Conservation (phyloP, 805 yeast genomes). For the Cephaloascus albidus region DNA sequence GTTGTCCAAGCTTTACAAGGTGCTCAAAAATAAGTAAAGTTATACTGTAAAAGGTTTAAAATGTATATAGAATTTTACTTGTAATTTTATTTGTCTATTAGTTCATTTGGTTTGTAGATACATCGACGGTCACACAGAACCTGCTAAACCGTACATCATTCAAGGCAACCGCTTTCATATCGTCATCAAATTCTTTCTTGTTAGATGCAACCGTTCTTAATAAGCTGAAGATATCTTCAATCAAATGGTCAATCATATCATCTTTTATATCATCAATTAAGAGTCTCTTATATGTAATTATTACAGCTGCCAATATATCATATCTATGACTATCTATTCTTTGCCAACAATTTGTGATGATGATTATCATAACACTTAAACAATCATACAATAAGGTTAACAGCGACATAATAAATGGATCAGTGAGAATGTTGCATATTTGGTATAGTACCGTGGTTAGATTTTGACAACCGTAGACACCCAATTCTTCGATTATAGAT, state of each 20-base stretch:
- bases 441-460: constrained; percentile 10
- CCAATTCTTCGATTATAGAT: constrained; percentile 3
- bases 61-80: neutral
- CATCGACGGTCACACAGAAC: no score
- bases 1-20: constrained; percentile 54
- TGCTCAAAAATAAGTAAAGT: constrained; percentile 11
- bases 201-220: neutral
- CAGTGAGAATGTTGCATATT: constrained; percentile 8
- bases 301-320: constrained; percentile 8
- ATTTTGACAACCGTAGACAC: constrained; percentile 3
- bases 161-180: neutral
- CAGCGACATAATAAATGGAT: constrained; percentile 10
- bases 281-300: constrained; percentile 5
- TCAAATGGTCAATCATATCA: no score
- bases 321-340: constrained; percentile 5
- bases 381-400: constrained; percentile 4
- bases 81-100: neutral
- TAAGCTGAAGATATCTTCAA: neutral
- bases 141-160: neutral
- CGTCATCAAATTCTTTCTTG: neutral
- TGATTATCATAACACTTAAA: constrained; percentile 5
- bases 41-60: neutral
- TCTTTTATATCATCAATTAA: neutral
- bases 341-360: constrained; percentile 11
- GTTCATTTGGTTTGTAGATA: neutral